Evolutionary conservation across 2,329 filamentous ascomycete genomes (phyloP).

Genomic region (Colletotrichum theobromicola): DNA sequence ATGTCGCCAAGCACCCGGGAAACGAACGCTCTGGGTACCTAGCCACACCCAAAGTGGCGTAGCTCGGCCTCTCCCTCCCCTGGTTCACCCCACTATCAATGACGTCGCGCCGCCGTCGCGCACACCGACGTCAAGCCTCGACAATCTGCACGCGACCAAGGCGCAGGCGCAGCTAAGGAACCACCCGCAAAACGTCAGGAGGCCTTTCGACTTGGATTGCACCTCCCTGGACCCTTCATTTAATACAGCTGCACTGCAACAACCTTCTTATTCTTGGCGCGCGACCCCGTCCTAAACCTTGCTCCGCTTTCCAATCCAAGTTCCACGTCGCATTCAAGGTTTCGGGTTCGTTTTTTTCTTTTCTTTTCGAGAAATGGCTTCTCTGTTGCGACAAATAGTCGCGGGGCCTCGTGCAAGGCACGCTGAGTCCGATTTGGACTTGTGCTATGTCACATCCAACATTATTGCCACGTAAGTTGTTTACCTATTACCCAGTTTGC

Average conservation of each 20-base stretch:
- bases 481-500: constrained; percentile 31
- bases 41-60: constrained; percentile 21
- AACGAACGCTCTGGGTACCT: constrained; percentile 1
- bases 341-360: not conserved
- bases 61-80: not conserved
- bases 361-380: constrained; percentile 59
- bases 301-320: constrained; percentile 3
- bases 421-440: constrained; percentile 85
- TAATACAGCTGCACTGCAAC: constrained; percentile 12
- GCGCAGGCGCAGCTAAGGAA: constrained; percentile 1
- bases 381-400: constrained; percentile 87
- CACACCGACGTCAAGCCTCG: constrained; percentile 13
- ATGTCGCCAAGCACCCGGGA: constrained; percentile 5
- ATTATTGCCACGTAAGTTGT: constrained; percentile 65
- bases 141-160: constrained; percentile 11
- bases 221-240: not conserved
- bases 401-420: constrained; percentile 85
- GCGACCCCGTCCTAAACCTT: not conserved
- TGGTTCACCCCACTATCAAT: constrained; percentile 14
- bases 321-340: not conserved
- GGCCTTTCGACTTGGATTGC: not conserved
- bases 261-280: not conserved
- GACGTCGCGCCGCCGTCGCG: constrained; percentile 9
- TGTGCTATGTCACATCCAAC: constrained; percentile 93
- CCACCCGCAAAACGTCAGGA: not conserved